Evolutionary conservation across 2,329 filamentous ascomycete species (phyloP).

Genomic region (Ilyonectria destructans): DNA sequence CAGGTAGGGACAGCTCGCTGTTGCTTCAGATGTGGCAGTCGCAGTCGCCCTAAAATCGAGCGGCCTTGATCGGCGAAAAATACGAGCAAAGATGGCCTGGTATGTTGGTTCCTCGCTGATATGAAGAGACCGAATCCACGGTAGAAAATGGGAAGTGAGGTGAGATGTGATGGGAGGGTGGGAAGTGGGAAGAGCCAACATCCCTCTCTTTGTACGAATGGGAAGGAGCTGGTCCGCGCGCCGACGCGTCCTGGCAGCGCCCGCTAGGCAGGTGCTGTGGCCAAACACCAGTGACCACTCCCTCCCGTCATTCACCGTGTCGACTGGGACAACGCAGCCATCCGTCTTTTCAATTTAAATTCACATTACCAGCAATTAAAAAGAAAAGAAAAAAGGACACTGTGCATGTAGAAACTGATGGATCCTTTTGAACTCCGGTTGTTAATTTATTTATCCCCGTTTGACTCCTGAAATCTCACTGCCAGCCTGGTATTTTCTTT

Average conservation of each 20-base stretch:
- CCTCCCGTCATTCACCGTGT: neutral
- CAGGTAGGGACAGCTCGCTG: neutral
- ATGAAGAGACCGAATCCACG: slow-evolving; percentile 24
- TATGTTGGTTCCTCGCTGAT: slow-evolving; percentile 1
- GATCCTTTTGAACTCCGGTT: neutral
- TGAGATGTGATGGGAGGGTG: slow-evolving; percentile 38
- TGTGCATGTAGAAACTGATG: neutral
- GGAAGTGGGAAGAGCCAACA: slow-evolving; percentile 38
- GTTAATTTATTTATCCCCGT: neutral
- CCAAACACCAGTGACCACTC: neutral
- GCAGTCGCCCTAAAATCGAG: slow-evolving; percentile 9
- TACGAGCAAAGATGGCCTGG: slow-evolving; percentile 12
- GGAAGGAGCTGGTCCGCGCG: slow-evolving; percentile 40
- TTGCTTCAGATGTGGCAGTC: neutral
- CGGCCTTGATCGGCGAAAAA: slow-evolving; percentile 4
- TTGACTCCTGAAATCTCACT: neutral
- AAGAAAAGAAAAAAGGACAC: neutral
- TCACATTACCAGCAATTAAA: neutral
- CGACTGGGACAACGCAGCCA: neutral
- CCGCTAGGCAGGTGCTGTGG: slow-evolving; percentile 1
- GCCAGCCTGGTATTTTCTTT: neutral
- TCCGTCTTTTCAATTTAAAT: neutral
- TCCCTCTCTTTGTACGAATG: slow-evolving; percentile 18
- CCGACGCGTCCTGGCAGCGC: slow-evolving; percentile 37
- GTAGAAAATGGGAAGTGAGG: slow-evolving; percentile 32